These are phyloP conservation scores for Leucocoprinus leucothites DNA, from an alignment of 768 basidiomycete species.

Conservation along the genomic window DNA sequence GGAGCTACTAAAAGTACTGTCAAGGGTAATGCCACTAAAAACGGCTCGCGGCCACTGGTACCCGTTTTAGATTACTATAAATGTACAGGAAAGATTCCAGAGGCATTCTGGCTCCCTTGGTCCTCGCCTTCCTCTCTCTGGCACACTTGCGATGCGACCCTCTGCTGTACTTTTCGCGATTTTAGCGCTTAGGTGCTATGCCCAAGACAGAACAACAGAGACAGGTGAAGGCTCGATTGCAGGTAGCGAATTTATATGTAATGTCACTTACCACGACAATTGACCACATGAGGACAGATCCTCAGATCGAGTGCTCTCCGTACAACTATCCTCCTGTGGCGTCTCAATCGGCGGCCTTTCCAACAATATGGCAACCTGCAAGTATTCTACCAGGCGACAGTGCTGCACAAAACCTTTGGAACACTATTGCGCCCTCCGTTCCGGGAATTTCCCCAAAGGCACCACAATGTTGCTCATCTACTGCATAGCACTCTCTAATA, in stretches of 20 bases:
- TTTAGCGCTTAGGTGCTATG: slow-evolving; percentile 15
- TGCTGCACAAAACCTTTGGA: slow-evolving; percentile 41
- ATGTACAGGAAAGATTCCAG: neutral
- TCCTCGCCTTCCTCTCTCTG: neutral
- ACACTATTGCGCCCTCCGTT: slow-evolving; percentile 28
- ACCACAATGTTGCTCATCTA: no score
- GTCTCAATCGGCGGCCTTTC: slow-evolving; percentile 33
- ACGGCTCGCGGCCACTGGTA: no score
- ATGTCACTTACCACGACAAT: neutral
- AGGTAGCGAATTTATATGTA: slow-evolving; percentile 18
- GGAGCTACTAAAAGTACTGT: no score
- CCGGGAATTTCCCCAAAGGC: no score
- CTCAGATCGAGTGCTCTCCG: slow-evolving; percentile 33
- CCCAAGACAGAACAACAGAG: slow-evolving; percentile 28
- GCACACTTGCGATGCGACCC: neutral
- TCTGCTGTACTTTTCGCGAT: neutral
- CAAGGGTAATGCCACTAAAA: no score
- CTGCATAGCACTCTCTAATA: slow-evolving; percentile 23
- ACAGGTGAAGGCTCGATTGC: slow-evolving; percentile 33
- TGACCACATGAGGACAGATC: neutral
- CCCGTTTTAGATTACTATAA: neutral
- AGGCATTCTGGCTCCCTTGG: neutral
- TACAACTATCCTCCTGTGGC: slow-evolving; percentile 39
- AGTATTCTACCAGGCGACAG: slow-evolving; percentile 39
- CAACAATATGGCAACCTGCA: slow-evolving; percentile 42